These are phyloP conservation scores for Herpetospermum pedunculosum DNA, from an alignment of 306 rosid species.

Conservation along the genomic window DNA sequence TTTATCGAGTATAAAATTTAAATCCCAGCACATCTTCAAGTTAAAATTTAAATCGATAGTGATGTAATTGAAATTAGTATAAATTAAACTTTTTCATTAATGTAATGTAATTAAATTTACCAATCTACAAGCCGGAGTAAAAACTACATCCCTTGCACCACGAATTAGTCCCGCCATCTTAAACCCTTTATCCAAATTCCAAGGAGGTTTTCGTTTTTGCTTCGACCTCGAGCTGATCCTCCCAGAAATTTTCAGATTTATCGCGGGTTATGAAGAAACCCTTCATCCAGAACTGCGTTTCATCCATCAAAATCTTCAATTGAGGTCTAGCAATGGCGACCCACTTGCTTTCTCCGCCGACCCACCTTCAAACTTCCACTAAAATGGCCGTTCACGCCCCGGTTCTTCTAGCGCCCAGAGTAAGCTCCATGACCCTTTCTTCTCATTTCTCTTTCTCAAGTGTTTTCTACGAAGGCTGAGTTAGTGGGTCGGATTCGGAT, in stretches of 20 bases:
- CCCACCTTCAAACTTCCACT: constrained; percentile 27
- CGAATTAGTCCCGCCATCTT: not conserved
- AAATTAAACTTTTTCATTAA: too few species aligned
- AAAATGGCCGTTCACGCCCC: constrained; percentile 22
- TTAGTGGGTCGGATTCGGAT: not conserved
- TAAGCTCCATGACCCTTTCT: constrained; percentile 5
- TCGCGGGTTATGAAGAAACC: not conserved
- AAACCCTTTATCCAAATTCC: constrained; percentile 3
- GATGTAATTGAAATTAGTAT: too few species aligned
- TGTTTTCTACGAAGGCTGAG: not conserved
- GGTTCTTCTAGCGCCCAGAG: constrained; percentile 28
- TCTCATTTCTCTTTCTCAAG: not conserved
- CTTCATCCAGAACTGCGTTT: not conserved
- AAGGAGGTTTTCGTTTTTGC: not conserved
- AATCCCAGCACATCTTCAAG: too few species aligned
- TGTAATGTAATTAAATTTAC: too few species aligned
- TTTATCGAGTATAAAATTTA: too few species aligned
- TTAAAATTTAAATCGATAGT: too few species aligned
- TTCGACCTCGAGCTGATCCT: not conserved
- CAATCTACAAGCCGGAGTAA: too few species aligned
- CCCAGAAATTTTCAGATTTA: not conserved
- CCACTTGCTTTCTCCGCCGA: constrained; percentile 33
- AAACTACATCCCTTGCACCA: too few species aligned
- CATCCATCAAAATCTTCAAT: not conserved
- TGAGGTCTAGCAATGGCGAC: constrained; percentile 30